Base-by-base conservation (phyloP, 208 protist species). In the Willaertia magna region DNA sequence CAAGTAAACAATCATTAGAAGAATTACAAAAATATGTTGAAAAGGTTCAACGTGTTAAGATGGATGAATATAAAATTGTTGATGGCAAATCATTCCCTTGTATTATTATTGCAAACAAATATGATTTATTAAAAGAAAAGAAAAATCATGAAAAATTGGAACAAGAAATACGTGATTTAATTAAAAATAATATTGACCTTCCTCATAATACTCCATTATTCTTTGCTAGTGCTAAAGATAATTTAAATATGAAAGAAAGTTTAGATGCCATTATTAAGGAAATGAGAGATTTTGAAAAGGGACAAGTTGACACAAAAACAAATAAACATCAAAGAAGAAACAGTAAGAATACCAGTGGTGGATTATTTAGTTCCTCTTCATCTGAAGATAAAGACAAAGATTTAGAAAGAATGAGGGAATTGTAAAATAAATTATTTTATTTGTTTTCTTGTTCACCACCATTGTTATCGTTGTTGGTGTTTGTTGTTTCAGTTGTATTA, bases 61-160 rank as follows among this genome's bases (percentile, higher is more conserved):
- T n/a, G 22, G 55, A 67, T 34, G 55, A 34, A 22, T 34, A 34
- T 26, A 67, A 67, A 79, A 83, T 92, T 9, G 89, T 91, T n/a
- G 92, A 94, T 59, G 42, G 67, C 7, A 85, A 89, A 30, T 30
- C 67, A 22, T 34, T 91, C 20, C 90, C 89, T 59, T 89, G 91
- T 39, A 85, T 93, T 30, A 39, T 93, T 2, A 44, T 91, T 30
- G 91, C 89, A 76, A 93, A 93, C 88, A 93, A 93, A 81, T 81
- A 85, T 85, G 91, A 93, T 91, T 84, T 93, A 20, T 74, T 91
- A 43, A 47, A 90, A 39, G 88, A 92, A 46, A 16, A 52, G n/a
- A n/a, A n/a, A n/a, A n/a, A n/a, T n/a, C 26, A 67, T 67, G 26
- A 16, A 67, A 67, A 67, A 67, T 18, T 18, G 34, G 55, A 67